Evolutionary conservation across 805 yeast species (phyloP).

Genomic region (Ogataea pini): DNA sequence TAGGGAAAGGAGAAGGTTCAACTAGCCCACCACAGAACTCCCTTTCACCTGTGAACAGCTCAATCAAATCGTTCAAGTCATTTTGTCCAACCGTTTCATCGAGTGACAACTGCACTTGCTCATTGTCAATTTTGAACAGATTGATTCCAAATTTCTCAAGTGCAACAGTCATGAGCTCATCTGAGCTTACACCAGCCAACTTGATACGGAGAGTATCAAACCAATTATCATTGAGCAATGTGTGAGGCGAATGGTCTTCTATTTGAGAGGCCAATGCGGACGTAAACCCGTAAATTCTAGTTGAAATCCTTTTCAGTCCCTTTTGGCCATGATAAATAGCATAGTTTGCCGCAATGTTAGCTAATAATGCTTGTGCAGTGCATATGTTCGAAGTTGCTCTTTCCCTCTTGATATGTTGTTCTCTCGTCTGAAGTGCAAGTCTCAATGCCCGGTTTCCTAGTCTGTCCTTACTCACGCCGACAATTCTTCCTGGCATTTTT

Average conservation of each 20-base stretch:
- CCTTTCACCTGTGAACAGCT: slow-evolving; percentile 55
- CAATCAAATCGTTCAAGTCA: slow-evolving; percentile 60
- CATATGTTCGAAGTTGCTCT: slow-evolving; percentile 97
- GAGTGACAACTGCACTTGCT: slow-evolving; percentile 72
- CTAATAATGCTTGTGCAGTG: slow-evolving; percentile 95
- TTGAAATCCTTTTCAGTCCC: slow-evolving; percentile 78
- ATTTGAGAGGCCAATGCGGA: slow-evolving; percentile 66
- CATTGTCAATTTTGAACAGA: slow-evolving; percentile 63
- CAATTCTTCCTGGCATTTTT: slow-evolving; percentile 94
- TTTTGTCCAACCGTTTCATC: slow-evolving; percentile 79
- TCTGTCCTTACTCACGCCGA: slow-evolving; percentile 91
- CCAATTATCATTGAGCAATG: slow-evolving; percentile 60
- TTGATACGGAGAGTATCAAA: slow-evolving; percentile 85
- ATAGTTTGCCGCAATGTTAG: slow-evolving; percentile 93
- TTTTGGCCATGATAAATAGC: slow-evolving; percentile 95
- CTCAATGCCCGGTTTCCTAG: slow-evolving; percentile 87
- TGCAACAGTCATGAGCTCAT: slow-evolving; percentile 57
- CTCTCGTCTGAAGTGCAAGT: slow-evolving; percentile 95
- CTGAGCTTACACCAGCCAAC: slow-evolving; percentile 52
- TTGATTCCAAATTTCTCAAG: slow-evolving; percentile 67
- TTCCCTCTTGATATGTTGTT: slow-evolving; percentile 96
- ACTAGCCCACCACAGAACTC: slow-evolving; percentile 21
- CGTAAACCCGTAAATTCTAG: slow-evolving; percentile 73
- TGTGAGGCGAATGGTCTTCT: slow-evolving; percentile 41
- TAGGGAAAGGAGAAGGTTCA: slow-evolving; percentile 51